Base-by-base conservation (phyloP, 169 alveolate species). In the Sarcocystis neurona region DNA sequence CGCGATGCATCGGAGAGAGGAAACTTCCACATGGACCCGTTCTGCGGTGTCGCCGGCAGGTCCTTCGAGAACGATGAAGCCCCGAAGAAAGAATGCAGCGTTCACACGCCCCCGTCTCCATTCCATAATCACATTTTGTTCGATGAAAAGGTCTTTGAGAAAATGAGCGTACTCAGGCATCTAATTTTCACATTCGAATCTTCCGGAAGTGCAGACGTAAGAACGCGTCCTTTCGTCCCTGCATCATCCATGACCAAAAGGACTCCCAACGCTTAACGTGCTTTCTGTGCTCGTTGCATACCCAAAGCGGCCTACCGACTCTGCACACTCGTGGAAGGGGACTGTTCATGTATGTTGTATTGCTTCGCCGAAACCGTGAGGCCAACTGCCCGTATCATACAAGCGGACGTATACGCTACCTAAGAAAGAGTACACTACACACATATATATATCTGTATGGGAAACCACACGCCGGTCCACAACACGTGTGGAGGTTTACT, bases 101-200 rank as follows among this genome's bases (percentile, higher is more conserved):
- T n/a, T n/a, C n/a, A 72, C 56, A 39, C 32, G 32, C 58, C 82
- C 5, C 58, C 56, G 4, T 39, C 18, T 41, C 82, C 82, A 3
- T 72, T 72, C 30, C 82, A 56, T 5, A 72, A 72, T 32, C 82
- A 72, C 34, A 56, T 72, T 39, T 56, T 72, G 37, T 72, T 72
- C 41, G 82, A 72, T 44, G 82, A 72, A 39, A 27, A 30, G 8
- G 82, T 72, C 56, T 72, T 72, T 44, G 82, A 48, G 58, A 20
- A 18, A 32, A 72, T 72, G 82, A 72, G 43, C 56, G 39, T 39
- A 56, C 10, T 72, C 48, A 39, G 82, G n/a, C 82, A 72, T 18
- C 82, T 72, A 18, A 72, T 72, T 20, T 56, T 39, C 46, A 72
- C 37, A 27, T 27, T 72, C 39, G 82, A 72, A 39, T 30, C 10